Evolutionary conservation across 2,329 filamentous ascomycete genomes (phyloP).

Genomic region (Akanthomyces dipterigenus): DNA sequence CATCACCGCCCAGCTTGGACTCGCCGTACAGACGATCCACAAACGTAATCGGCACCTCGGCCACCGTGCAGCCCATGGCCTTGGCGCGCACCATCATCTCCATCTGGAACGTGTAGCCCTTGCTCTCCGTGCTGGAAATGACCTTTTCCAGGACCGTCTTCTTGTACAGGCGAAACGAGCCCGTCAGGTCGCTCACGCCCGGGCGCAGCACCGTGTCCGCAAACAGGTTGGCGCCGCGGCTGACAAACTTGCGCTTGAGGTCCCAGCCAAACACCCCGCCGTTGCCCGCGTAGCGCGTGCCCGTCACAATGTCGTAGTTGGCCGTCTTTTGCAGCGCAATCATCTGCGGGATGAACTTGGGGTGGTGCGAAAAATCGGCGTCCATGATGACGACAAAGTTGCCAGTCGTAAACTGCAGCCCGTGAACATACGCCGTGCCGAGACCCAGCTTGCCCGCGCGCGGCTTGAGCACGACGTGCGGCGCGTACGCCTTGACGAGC

Average conservation of each 20-base stretch:
- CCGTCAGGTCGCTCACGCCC: constrained; percentile 91
- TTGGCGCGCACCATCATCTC: constrained; percentile 98
- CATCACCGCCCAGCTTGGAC: constrained; percentile 86
- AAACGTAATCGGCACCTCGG: constrained; percentile 93
- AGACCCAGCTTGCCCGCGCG: constrained; percentile 95
- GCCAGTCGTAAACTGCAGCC: constrained; percentile 79
- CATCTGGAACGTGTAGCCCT: constrained; percentile 99
- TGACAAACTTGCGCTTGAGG: constrained; percentile 79
- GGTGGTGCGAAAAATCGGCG: constrained; percentile 97
- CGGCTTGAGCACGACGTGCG: constrained; percentile 75
- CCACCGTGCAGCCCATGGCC: constrained; percentile 88
- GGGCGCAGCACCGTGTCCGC: constrained; percentile 90
- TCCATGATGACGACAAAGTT: constrained; percentile 99
- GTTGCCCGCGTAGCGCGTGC: constrained; percentile 84
- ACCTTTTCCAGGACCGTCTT: constrained; percentile 82
- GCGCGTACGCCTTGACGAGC: constrained; percentile 76
- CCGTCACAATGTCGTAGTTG: constrained; percentile 94
- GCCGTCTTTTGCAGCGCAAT: constrained; percentile 68
- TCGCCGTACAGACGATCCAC: constrained; percentile 94
- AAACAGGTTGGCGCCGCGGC: constrained; percentile 85
- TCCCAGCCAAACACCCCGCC: constrained; percentile 96
- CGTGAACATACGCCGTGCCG: constrained; percentile 93
- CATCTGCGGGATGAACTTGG: constrained; percentile 97
- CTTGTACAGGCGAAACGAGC: constrained; percentile 93
- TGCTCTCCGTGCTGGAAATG: constrained; percentile 84